Percentiles rank a stretch among this genome's conserved stretches.
phyloP scores from a whole-genome alignment of 2,329 filamentous ascomycete genomes.

The Tolypocladium endophyticum region DNA sequence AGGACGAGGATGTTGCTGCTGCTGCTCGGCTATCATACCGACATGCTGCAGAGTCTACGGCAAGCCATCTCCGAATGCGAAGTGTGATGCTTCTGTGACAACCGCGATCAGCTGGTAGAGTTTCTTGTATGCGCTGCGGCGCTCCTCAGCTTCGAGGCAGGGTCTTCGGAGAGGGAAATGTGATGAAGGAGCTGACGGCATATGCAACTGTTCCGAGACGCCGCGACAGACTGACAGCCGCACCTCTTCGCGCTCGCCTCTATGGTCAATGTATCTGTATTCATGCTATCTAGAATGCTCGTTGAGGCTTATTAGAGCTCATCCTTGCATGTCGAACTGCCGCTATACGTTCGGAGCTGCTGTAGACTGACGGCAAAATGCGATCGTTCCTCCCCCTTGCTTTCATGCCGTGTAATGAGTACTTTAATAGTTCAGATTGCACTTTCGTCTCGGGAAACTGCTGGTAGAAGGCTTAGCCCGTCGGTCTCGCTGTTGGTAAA shows the following conservation, averaged over 20 bases:
- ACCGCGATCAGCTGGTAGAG: constrained; percentile 12
- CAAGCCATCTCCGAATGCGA: constrained; percentile 8
- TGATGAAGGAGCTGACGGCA: too few species aligned
- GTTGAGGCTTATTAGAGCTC: not conserved
- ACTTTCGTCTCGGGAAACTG: too few species aligned
- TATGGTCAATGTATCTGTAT: not conserved
- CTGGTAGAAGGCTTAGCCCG: too few species aligned
- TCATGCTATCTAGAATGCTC: not conserved
- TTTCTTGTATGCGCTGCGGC: constrained; percentile 13
- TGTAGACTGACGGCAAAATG: too few species aligned
- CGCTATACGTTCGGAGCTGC: not conserved
- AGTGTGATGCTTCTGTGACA: constrained; percentile 2
- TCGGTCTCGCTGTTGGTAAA: too few species aligned
- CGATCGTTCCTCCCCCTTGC: too few species aligned
- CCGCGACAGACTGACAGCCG: constrained; percentile 9
- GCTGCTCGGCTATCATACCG: too few species aligned
- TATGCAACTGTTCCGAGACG: constrained; percentile 10
- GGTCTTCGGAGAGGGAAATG: too few species aligned
- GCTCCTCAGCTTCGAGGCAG: constrained; percentile 16
- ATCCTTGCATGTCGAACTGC: not conserved
- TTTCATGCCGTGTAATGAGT: too few species aligned
- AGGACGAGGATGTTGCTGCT: too few species aligned
- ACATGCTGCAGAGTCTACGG: not conserved
- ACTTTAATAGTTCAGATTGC: too few species aligned
- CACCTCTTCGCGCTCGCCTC: constrained; percentile 9